Percentiles rank a stretch among this genome's conserved stretches.
These are phyloP conservation scores for Mangifera indica DNA, from an alignment of 345 rosid species.

Conservation along the genomic window DNA sequence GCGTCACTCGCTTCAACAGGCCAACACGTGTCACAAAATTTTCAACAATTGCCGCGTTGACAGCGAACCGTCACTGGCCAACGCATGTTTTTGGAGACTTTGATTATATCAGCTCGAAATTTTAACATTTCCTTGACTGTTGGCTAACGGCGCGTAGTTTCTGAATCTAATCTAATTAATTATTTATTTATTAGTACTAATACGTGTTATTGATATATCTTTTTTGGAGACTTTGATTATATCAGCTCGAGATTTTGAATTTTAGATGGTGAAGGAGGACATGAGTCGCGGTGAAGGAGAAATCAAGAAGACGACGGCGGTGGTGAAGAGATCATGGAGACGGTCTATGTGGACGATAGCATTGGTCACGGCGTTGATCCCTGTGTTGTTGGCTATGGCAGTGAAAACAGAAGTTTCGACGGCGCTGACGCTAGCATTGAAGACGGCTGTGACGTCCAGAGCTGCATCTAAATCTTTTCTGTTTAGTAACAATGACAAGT, in stretches of 20 bases:
- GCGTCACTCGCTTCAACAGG: not conserved
- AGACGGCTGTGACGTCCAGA: constrained; percentile 33
- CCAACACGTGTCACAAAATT: not conserved
- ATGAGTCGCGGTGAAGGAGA: constrained; percentile 13
- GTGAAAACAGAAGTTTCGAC: not conserved
- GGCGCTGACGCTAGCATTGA: too few relatives aligned
- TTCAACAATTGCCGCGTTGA: too few relatives aligned
- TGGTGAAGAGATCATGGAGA: constrained; percentile 23
- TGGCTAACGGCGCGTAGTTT: constrained; percentile 13
- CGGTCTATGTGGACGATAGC: constrained; percentile 39
- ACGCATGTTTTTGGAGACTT: too few relatives aligned
- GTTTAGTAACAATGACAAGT: constrained; percentile 24
- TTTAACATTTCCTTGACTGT: not conserved
- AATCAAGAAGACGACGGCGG: not conserved
- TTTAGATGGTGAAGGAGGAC: constrained; percentile 29
- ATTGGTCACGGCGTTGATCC: constrained; percentile 21
- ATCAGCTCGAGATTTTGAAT: constrained; percentile 1
- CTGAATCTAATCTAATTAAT: not conserved
- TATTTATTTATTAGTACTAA: too few relatives aligned
- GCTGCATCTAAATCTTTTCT: constrained; percentile 30
- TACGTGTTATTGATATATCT: not conserved
- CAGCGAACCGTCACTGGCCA: too few relatives aligned
- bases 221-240: not conserved
- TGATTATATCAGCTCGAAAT: too few relatives aligned
- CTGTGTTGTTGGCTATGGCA: constrained; percentile 39